Percentiles rank a stretch among this genome's conserved stretches.
Evolutionary conservation across 306 rosid species (phyloP).

Genomic region (Malus sieversii): DNA sequence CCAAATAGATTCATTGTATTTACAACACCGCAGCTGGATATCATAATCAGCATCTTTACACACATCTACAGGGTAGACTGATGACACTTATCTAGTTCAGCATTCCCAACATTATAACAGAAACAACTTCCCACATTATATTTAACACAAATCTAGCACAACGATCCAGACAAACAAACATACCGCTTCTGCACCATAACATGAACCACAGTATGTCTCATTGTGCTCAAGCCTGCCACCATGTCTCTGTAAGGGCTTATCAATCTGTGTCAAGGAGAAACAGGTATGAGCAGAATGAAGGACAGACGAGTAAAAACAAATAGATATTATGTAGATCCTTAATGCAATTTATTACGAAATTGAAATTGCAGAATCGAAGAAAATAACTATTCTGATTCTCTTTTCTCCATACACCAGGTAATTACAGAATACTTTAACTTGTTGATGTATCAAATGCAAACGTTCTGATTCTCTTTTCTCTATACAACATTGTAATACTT

Average conservation of each 20-base stretch:
- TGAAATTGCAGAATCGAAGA: neutral
- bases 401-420: neutral
- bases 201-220: conserved; percentile 97
- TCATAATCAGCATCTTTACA: neutral
- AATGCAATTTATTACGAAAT: neutral
- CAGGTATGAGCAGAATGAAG: conserved; percentile 9
- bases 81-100: neutral
- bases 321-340: neutral
- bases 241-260: conserved; percentile 85
- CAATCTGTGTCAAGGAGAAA: conserved; percentile 53
- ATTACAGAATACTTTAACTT: neutral
- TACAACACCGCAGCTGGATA: neutral
- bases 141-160: neutral
- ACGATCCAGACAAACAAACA: conserved; percentile 17
- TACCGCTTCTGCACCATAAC: conserved; percentile 91
- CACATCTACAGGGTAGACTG: neutral
- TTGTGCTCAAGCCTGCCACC: conserved; percentile 99
- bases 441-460: neutral
- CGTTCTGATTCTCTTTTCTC: neutral
- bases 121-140: neutral
- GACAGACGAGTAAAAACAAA: conserved; percentile 1
- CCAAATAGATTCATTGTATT: neutral
- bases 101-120: neutral
- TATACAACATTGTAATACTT: neutral
- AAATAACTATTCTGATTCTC: neutral